Conservation (phyloP, 2,329 filamentous ascomycete species). For the Botrytis deweyae region DNA sequence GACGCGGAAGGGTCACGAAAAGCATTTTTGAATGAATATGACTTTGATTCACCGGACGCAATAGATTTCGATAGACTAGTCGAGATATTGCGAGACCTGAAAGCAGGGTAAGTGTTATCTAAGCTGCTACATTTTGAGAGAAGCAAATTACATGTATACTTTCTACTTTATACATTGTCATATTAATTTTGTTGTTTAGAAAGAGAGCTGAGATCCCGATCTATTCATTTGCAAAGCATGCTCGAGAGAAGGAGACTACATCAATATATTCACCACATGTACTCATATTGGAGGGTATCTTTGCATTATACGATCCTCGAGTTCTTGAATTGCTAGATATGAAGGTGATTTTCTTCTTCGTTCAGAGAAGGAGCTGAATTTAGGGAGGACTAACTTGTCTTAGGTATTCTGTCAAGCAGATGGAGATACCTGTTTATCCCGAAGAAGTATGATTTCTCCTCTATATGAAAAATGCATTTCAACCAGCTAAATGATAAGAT, state of each 20-base stretch:
- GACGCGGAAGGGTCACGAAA: conserved; percentile 72
- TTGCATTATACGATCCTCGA: conserved; percentile 85
- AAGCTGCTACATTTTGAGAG: background rate
- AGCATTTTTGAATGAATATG: conserved; percentile 88
- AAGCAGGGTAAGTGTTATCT: conserved; percentile 69
- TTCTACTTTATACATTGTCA: background rate
- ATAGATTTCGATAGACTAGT: conserved; percentile 93
- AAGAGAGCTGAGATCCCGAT: conserved; percentile 88
- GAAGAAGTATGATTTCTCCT: conserved; percentile 63
- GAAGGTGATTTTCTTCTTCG: conserved; percentile 56
- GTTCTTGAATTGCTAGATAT: conserved; percentile 87
- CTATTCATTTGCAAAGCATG: conserved; percentile 93
- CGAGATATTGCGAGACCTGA: conserved; percentile 76
- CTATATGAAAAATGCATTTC: background rate
- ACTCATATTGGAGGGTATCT: conserved; percentile 91
- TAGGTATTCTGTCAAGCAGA: conserved; percentile 96
- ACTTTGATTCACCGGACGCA: conserved; percentile 92
- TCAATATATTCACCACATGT: conserved; percentile 96
- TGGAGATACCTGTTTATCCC: conserved; percentile 85
- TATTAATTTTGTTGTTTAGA: conserved; percentile 45
- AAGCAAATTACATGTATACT: background rate
- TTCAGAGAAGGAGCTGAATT: conserved; percentile 8
- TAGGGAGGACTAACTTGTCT: background rate
- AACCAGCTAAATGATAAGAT: background rate
- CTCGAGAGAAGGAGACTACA: conserved; percentile 74